Percentiles rank a stretch among this genome's conserved stretches.
Evolutionary conservation across 2,329 filamentous ascomycete species (phyloP).

Genomic region (Camillea tinctor): DNA sequence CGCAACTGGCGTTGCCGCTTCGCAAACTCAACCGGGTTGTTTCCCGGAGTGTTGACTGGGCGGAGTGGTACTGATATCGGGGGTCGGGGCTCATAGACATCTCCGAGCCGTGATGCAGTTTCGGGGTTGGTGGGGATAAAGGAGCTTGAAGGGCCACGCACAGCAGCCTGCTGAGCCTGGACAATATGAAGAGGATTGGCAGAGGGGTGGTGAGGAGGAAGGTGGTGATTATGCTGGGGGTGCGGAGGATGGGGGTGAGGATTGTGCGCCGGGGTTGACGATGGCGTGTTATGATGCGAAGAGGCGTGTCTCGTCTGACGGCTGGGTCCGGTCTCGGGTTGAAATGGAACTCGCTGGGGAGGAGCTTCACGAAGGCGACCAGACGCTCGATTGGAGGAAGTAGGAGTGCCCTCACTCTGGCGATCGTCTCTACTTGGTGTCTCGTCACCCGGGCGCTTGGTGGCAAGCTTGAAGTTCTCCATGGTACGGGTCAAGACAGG

Average conservation of each 20-base stretch:
- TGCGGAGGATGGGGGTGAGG: constrained; percentile 22
- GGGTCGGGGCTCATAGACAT: constrained; percentile 67
- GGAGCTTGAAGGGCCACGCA: constrained; percentile 37
- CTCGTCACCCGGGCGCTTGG: constrained; percentile 57
- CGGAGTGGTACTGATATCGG: constrained; percentile 65
- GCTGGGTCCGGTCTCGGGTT: constrained; percentile 69
- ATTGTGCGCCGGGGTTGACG: constrained; percentile 24
- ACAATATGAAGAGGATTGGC: constrained; percentile 32
- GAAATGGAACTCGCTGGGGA: constrained; percentile 79
- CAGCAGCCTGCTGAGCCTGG: constrained; percentile 31
- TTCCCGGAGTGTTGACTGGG: constrained; percentile 72
- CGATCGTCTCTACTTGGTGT: constrained; percentile 61
- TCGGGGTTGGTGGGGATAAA: constrained; percentile 57
- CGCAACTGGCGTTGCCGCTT: constrained; percentile 50
- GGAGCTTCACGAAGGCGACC: constrained; percentile 77
- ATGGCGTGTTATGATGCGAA: constrained; percentile 39
- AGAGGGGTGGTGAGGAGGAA: constrained; percentile 28
- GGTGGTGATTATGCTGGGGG: constrained; percentile 25
- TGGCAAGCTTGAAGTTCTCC: constrained; percentile 66
- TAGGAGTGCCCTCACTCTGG: constrained; percentile 48
- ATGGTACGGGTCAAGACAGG: constrained; percentile 74
- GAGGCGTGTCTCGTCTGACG: constrained; percentile 62
- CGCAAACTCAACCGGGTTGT: constrained; percentile 67
- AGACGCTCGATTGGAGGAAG: constrained; percentile 57
- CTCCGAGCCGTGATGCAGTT: constrained; percentile 58